These are phyloP conservation scores for Pseudogymnoascus sp. DNA, from an alignment of 2,329 filamentous ascomycete genomes.

Conservation along the genomic window DNA sequence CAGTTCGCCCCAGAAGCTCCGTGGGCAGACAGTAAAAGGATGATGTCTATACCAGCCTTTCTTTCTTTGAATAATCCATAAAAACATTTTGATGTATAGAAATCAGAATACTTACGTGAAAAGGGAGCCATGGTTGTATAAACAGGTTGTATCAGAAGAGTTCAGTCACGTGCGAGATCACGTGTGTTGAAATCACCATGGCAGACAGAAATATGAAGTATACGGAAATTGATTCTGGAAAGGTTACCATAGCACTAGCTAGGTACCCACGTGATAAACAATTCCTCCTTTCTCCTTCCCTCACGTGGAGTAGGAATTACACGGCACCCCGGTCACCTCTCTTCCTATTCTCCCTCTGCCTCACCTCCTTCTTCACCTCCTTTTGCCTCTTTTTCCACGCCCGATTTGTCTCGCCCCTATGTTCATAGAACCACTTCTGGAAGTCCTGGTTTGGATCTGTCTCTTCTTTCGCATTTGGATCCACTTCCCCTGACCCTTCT, in stretches of 20 bases:
- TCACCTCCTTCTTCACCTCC: slow-evolving; percentile 55
- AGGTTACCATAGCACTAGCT: background rate
- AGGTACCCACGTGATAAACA: background rate
- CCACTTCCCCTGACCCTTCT: slow-evolving; percentile 21
- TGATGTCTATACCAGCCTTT: background rate
- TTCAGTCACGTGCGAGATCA: background rate
- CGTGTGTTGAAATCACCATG: background rate
- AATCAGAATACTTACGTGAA: background rate
- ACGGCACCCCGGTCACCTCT: slow-evolving; percentile 27
- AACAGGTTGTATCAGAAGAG: background rate
- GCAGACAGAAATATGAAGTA: background rate
- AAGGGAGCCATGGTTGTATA: background rate
- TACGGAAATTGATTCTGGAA: background rate
- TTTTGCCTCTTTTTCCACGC: slow-evolving; percentile 60
- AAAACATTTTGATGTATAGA: background rate
- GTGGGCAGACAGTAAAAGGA: background rate
- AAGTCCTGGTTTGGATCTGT: slow-evolving; percentile 41
- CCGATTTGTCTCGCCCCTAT: slow-evolving; percentile 54
- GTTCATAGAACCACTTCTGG: slow-evolving; percentile 61
- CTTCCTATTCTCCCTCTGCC: slow-evolving; percentile 56
- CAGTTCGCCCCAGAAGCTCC: background rate
- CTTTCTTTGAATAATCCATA: background rate
- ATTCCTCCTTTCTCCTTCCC: background rate
- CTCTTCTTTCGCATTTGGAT: slow-evolving; percentile 17
- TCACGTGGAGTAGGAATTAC: background rate